These are phyloP conservation scores for Triadica sebifera DNA, from an alignment of 345 rosid species.

Conservation along the genomic window DNA sequence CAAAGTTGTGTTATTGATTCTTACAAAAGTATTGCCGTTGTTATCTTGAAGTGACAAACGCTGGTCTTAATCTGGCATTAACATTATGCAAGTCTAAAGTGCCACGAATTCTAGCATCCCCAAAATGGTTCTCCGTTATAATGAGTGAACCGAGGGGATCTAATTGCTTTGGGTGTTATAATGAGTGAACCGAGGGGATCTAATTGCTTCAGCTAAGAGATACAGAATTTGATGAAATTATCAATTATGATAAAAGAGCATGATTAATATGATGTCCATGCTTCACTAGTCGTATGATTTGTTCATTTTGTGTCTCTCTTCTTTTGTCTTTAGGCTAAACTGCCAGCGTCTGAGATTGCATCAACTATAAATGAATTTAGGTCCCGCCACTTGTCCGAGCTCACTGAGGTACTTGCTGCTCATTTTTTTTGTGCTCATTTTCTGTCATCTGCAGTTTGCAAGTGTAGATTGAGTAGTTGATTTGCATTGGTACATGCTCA, in stretches of 20 bases:
- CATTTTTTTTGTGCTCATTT: neutral
- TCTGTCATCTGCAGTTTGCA: neutral
- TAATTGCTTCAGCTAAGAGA: neutral
- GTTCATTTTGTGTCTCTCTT: neutral
- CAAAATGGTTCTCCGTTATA: too few species aligned
- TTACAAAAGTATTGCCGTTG: neutral
- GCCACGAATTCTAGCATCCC: too few species aligned
- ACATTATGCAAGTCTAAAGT: neutral
- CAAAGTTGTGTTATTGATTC: neutral
- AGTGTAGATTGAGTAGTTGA: neutral
- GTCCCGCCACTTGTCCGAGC: conserved; percentile 90
- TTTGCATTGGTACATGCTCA: neutral
- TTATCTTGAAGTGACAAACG: neutral
- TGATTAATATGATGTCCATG: neutral
- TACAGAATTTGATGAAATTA: neutral
- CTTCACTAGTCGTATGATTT: neutral
- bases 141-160: too few species aligned
- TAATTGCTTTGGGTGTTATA: too few species aligned
- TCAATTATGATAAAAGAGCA: neutral
- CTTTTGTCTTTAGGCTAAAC: conserved; percentile 58
- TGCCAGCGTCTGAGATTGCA: conserved; percentile 85
- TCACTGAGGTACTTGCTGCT: conserved; percentile 60
- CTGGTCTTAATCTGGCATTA: conserved; percentile 10
- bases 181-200: neutral
- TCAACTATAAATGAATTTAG: conserved; percentile 89